phyloP scores from a whole-genome alignment of 257 asterid species.

The Gardenia jasminoides region DNA sequence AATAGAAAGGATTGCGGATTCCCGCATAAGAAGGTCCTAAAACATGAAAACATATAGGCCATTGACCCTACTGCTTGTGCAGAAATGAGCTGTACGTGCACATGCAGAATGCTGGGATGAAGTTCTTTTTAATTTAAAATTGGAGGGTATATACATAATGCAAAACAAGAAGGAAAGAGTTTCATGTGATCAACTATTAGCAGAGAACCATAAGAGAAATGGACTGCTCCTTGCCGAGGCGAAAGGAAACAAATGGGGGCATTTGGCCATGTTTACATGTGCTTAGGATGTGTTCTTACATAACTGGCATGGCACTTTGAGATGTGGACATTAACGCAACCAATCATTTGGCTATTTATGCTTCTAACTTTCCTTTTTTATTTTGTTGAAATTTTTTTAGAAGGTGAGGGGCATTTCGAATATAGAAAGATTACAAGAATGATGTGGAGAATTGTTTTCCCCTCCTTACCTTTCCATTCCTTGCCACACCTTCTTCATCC shows the following conservation, averaged over 20 bases:
- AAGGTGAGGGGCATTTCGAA: background rate
- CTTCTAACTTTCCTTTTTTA: background rate
- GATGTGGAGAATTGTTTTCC: no score
- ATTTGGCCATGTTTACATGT: constrained; percentile 17
- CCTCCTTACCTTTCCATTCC: no score
- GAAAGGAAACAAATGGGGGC: constrained; percentile 19
- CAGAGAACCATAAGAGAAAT: background rate
- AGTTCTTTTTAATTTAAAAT: background rate
- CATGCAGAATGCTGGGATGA: constrained; percentile 18
- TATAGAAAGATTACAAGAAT: background rate
- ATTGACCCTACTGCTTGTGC: constrained; percentile 19
- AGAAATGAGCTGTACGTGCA: constrained; percentile 31
- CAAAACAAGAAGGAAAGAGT: background rate
- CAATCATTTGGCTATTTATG: constrained; percentile 13
- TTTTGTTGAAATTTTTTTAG: background rate
- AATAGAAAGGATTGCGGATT: constrained; percentile 9
- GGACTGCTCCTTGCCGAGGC: constrained; percentile 6
- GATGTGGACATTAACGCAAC: constrained; percentile 1
- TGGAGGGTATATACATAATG: background rate
- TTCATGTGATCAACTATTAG: constrained; percentile 29
- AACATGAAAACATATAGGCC: constrained; percentile 14
- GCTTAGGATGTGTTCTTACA: background rate
- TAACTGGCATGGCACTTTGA: background rate
- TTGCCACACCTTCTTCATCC: no score
- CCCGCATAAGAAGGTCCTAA: constrained; percentile 3